Evolutionary conservation across 2,329 filamentous ascomycete species (phyloP).

Genomic region (Aspergillus sp.): DNA sequence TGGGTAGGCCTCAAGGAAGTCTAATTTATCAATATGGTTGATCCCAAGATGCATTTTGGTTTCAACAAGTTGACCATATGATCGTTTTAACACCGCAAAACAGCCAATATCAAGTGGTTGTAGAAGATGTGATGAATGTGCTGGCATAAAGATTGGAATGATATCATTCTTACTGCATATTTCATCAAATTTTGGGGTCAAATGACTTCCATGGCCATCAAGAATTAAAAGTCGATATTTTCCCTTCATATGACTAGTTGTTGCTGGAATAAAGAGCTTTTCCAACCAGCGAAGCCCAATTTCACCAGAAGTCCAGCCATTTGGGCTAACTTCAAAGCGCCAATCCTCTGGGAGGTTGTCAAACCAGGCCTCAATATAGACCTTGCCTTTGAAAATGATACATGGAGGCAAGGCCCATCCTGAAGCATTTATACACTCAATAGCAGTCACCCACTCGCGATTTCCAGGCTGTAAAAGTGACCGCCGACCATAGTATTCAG

Average conservation of each 20-base stretch:
- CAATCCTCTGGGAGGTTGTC: conserved; percentile 1
- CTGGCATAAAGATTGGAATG: conserved; percentile 32
- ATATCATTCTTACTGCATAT: conserved; percentile 31
- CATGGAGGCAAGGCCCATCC: no score
- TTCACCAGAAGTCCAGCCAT: conserved; percentile 28
- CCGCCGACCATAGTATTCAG: no score
- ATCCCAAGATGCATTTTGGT: neutral
- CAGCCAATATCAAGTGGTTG: no score
- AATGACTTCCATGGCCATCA: no score
- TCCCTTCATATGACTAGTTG: conserved; percentile 4
- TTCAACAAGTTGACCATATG: neutral
- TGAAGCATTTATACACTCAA: neutral
- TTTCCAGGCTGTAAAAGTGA: conserved; percentile 9
- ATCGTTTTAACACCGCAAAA: no score
- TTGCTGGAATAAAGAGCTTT: conserved; percentile 27
- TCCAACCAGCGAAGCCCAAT: conserved; percentile 28
- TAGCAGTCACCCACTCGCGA: neutral
- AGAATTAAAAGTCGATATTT: neutral
- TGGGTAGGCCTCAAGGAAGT: neutral
- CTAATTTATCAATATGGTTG: neutral
- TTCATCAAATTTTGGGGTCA: conserved; percentile 25
- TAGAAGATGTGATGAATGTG: no score
- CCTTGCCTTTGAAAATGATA: conserved; percentile 6
- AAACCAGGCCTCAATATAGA: conserved; percentile 5
- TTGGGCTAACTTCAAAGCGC: conserved; percentile 3